These are phyloP conservation scores for Tulasnella sp. DNA, from an alignment of 768 basidiomycete species.

Conservation along the genomic window DNA sequence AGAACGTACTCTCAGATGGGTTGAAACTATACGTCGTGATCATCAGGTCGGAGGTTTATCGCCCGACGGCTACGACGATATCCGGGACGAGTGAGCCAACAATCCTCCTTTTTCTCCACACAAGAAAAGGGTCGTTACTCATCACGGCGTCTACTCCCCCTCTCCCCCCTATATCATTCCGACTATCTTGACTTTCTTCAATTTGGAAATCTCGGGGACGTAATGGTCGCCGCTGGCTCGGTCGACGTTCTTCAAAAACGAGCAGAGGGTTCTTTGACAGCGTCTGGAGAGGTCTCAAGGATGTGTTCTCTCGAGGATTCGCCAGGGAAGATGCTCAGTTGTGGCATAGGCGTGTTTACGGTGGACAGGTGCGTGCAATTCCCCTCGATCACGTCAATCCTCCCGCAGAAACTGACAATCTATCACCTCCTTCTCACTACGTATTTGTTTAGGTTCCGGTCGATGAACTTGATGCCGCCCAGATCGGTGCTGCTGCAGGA, in stretches of 20 bases:
- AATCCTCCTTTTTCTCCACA: not conserved
- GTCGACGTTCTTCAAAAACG: not conserved
- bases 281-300: conserved; percentile 37
- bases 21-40: not conserved
- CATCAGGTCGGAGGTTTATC: conserved; percentile 5
- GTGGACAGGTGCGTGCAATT: conserved; percentile 33
- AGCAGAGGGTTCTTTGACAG: conserved; percentile 32
- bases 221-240: not conserved
- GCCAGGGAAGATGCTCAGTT: conserved; percentile 53
- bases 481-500: conserved; percentile 69
- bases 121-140: not conserved
- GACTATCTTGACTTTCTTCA: conserved; percentile 25
- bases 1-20: not conserved
- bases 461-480: conserved; percentile 43
- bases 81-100: conserved; percentile 24
- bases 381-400: not conserved
- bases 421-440: not conserved
- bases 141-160: conserved; percentile 8
- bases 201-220: not conserved
- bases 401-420: not conserved
- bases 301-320: conserved; percentile 29
- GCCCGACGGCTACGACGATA: conserved; percentile 23
- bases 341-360: conserved; percentile 62
- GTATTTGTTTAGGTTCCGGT: conserved; percentile 41
- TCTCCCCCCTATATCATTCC: not conserved